Conservation (phyloP, 768 basidiomycete species). For the Mycena polygramma region DNA sequence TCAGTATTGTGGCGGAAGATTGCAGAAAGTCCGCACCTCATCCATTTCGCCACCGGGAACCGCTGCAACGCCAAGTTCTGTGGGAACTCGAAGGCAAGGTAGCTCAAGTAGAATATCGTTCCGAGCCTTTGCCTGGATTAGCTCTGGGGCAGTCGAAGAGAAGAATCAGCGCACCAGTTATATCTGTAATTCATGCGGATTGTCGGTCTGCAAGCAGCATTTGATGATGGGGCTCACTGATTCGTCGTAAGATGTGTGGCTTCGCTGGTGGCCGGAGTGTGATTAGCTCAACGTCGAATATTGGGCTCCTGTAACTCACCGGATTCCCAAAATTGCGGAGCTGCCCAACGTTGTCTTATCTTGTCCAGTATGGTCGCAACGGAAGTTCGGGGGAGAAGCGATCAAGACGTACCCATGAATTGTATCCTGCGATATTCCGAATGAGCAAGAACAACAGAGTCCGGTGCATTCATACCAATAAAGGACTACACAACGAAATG, state of each 20-base stretch:
- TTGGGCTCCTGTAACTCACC: slow-evolving; percentile 49
- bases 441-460: background rate
- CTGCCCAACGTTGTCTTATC: slow-evolving; percentile 78
- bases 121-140: slow-evolving; percentile 63
- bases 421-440: slow-evolving; percentile 65
- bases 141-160: slow-evolving; percentile 37
- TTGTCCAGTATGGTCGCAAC: background rate
- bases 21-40: slow-evolving; percentile 62
- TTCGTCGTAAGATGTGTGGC: slow-evolving; percentile 74
- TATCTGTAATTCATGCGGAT: slow-evolving; percentile 55
- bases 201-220: background rate
- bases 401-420: slow-evolving; percentile 63
- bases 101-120: slow-evolving; percentile 83
- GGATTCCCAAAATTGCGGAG: slow-evolving; percentile 78
- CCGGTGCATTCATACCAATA: slow-evolving; percentile 62
- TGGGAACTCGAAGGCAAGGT: slow-evolving; percentile 74
- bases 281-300: background rate
- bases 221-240: slow-evolving; percentile 58
- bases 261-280: slow-evolving; percentile 51
- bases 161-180: slow-evolving; percentile 63
- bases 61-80: slow-evolving; percentile 81
- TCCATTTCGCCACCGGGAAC: slow-evolving; percentile 86
- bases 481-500: slow-evolving; percentile 53
- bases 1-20: background rate
- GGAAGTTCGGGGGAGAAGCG: background rate